Base-by-base conservation (phyloP, 768 basidiomycete species). In the Chalciporus chontae region DNA sequence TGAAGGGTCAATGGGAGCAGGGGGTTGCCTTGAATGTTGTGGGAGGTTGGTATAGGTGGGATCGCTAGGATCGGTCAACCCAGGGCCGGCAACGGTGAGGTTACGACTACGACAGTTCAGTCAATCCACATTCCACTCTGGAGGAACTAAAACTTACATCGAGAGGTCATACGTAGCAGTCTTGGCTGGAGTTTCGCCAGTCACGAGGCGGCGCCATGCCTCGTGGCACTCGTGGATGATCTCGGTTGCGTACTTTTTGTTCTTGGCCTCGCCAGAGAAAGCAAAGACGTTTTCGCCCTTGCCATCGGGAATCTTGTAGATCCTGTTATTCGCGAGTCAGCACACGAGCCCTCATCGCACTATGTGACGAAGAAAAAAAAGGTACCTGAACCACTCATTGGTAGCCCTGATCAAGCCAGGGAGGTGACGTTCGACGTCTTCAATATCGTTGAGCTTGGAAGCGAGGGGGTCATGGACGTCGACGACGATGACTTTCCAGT, bases 401-500 rank as follows among this genome's bases (percentile, higher is more conserved):
- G 94, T 95, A 19, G 94, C 95, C 56, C 94, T 81, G 74, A 97
- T 89, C 60, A 98, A 77, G 55, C 96, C 96, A 39, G 96, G 96
- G 45, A 97, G 85, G 70, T 98, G 94, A 57, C 94, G 81, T 75
- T 98, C 96, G 64, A 99, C 94, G 64, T 99, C 96, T 74, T 98
- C 96, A 49, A 98, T 90, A 71, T 99, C 96, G 72, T 98, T 99
- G 65, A 99, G 80, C 72, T 95, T 91, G 66, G 89, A 77, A 14
- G 96, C 96, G 53, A 98, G 85, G 38, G 96, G 95, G 69, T 98
- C 96, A 59, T 83, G 81, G 54, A 96, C 81, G 68, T 98, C 96
- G 58, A 98, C 92, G 68, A 95, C 96, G 71, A 99, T 83, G 75
- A 99, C 90, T 74, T 99, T 99, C 96, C 96, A 99, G 77, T 98